A percentile compares a stretch with the other conserved stretches of the same genome.
phyloP scores from a whole-genome alignment of 352 stramenopile species.

The Phytopythium delawarense region DNA sequence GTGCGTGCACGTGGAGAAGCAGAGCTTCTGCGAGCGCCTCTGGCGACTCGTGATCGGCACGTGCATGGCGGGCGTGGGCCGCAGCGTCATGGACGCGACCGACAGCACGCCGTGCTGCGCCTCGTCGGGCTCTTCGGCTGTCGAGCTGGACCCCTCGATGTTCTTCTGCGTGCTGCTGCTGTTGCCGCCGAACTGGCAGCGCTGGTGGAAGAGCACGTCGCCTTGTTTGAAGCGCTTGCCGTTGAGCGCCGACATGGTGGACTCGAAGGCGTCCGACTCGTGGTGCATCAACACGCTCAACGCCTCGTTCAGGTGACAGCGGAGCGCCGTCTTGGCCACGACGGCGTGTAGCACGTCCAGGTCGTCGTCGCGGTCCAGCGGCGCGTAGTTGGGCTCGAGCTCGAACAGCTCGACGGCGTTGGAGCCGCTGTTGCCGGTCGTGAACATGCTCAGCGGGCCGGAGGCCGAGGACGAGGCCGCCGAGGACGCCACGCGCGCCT shows the following conservation, averaged over 20 bases:
- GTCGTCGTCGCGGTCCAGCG: conserved; percentile 28
- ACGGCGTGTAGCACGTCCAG: conserved; percentile 40
- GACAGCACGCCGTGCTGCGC: conserved; percentile 26
- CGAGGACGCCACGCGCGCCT: conserved; percentile 1
- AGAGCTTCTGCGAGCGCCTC: conserved; percentile 50
- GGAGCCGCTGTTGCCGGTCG: conserved; percentile 14
- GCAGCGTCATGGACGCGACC: conserved; percentile 31
- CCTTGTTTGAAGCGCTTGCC: conserved; percentile 47
- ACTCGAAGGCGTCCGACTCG: conserved; percentile 36
- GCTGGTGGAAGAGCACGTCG: conserved; percentile 44
- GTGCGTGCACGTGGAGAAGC: conserved; percentile 42
- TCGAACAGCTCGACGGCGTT: conserved; percentile 42
- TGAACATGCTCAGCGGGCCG: conserved; percentile 5
- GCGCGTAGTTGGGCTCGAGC: conserved; percentile 24
- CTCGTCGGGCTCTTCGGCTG: neutral
- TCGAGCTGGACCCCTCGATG: conserved; percentile 4
- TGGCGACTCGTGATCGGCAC: conserved; percentile 28
- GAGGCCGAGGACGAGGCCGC: neutral
- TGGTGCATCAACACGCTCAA: conserved; percentile 48
- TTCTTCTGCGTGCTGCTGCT: neutral
- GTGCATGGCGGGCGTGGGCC: conserved; percentile 19
- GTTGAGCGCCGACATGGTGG: conserved; percentile 45
- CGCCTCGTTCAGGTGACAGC: conserved; percentile 59
- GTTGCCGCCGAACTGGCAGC: conserved; percentile 20
- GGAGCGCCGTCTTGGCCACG: conserved; percentile 46